Conservation (phyloP, 139 green algal species). For the Chlorella sp. region DNA sequence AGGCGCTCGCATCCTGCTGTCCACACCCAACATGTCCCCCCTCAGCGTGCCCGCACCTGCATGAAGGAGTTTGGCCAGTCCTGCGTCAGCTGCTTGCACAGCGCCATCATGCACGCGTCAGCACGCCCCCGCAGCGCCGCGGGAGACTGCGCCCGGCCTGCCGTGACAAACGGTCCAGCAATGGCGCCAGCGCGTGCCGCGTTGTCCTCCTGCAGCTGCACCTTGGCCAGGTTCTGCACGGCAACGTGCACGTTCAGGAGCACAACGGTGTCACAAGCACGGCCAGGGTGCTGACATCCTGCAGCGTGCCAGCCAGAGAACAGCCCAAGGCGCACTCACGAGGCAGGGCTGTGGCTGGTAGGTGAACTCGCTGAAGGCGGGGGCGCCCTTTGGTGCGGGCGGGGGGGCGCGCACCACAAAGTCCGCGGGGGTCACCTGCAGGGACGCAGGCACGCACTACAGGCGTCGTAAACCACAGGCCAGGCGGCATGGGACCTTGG, state of each 20-base stretch:
- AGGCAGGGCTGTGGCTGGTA: constrained; percentile 2
- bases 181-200: background rate
- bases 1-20: background rate
- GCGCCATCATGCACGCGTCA: constrained; percentile 35
- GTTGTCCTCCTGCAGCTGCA: background rate
- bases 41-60: no score
- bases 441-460: no score
- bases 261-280: background rate
- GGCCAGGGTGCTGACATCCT: background rate
- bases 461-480: no score
- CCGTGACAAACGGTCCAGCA: background rate
- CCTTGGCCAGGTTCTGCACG: background rate
- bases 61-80: constrained; percentile 38
- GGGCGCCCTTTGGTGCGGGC: background rate
- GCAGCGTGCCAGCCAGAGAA: background rate
- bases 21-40: background rate
- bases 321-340: background rate
- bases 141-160: background rate
- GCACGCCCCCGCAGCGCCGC: constrained; percentile 17
- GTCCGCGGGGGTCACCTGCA: background rate
- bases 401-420: constrained; percentile 17
- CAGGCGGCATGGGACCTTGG: no score
- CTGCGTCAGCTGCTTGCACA: constrained; percentile 28
- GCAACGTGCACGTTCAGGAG: background rate
- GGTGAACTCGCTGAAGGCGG: constrained; percentile 21